Percentiles rank a stretch among this genome's conserved stretches.
Evolutionary conservation across 208 protist species (phyloP).

Genomic region (Leishmania major): DNA sequence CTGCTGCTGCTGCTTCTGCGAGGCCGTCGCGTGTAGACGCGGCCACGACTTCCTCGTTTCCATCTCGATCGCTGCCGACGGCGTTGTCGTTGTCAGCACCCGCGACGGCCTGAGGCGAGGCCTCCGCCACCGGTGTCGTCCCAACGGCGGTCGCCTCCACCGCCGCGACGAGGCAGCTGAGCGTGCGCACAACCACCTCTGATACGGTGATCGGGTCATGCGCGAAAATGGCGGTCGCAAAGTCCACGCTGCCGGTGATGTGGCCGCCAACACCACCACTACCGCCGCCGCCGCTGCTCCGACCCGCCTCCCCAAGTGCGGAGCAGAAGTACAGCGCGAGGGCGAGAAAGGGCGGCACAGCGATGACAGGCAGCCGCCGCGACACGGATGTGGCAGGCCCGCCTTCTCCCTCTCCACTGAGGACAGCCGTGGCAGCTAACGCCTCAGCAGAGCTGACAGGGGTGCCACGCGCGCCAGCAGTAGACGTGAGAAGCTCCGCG

Average conservation of each 20-base stretch:
- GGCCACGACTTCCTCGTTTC: neutral
- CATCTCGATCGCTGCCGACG: neutral
- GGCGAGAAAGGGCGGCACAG: conserved; percentile 45
- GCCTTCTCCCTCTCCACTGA: neutral
- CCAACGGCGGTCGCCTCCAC: conserved; percentile 5
- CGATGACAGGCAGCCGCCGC: conserved; percentile 5
- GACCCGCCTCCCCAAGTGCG: conserved; percentile 23
- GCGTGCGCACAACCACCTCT: conserved; percentile 24
- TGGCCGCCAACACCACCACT: neutral
- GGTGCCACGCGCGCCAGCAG: neutral
- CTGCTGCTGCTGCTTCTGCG: neutral
- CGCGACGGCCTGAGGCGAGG: neutral
- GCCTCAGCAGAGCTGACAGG: neutral
- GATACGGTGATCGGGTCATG: conserved; percentile 24
- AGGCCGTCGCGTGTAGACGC: neutral
- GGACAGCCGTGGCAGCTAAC: neutral
- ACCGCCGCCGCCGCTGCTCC: conserved; percentile 8
- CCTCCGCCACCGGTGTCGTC: neutral
- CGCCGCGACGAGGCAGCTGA: conserved; percentile 23
- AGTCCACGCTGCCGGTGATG: conserved; percentile 32
- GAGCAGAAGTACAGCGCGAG: conserved; percentile 43
- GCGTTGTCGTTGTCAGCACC: neutral
- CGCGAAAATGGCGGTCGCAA: conserved; percentile 28
- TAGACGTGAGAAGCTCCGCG: conserved; percentile 15
- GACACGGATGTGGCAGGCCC: neutral